A percentile compares a stretch with the other conserved stretches of the same genome.
phyloP scores from a whole-genome alignment of 2,329 filamentous ascomycete species.

The Fusarium virguliforme region DNA sequence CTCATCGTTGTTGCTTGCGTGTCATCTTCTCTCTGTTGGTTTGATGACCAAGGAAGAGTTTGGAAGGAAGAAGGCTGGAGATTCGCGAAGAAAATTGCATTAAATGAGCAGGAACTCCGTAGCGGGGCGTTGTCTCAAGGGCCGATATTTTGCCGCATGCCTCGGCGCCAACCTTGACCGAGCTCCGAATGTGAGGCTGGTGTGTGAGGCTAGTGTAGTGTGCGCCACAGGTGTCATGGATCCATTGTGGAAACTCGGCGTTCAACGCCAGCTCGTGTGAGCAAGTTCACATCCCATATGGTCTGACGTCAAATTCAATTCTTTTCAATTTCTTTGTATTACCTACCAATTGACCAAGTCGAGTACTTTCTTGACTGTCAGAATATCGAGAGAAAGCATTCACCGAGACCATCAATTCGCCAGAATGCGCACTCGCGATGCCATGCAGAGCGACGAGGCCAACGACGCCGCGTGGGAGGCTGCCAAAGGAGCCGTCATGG shows the following conservation, averaged over 20 bases:
- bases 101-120: conserved; percentile 47
- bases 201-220: conserved; percentile 29
- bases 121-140: conserved; percentile 43
- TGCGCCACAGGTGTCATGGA: conserved; percentile 45
- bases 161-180: conserved; percentile 14
- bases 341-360: conserved; percentile 11
- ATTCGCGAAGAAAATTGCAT: conserved; percentile 40
- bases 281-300: conserved; percentile 33
- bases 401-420: conserved; percentile 9
- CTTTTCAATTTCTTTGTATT: conserved; percentile 13
- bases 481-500: conserved; percentile 75
- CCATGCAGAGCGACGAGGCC: conserved; percentile 76
- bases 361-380: too few relatives aligned
- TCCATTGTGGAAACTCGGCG: conserved; percentile 29
- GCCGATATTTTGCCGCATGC: conserved; percentile 36
- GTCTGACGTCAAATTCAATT: conserved; percentile 32
- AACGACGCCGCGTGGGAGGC: conserved; percentile 81
- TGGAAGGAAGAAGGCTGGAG: conserved; percentile 40
- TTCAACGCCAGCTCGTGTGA: conserved; percentile 28
- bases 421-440: conserved; percentile 59
- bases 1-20: conserved; percentile 57
- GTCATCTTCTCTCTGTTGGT: conserved; percentile 53
- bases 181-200: conserved; percentile 19
- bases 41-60: conserved; percentile 44
- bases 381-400: neutral